A percentile compares a stretch with the other conserved stretches of the same genome.
These are phyloP conservation scores for Podila epicladia DNA, from an alignment of 192 early-diverging fungal species.

Conservation along the genomic window DNA sequence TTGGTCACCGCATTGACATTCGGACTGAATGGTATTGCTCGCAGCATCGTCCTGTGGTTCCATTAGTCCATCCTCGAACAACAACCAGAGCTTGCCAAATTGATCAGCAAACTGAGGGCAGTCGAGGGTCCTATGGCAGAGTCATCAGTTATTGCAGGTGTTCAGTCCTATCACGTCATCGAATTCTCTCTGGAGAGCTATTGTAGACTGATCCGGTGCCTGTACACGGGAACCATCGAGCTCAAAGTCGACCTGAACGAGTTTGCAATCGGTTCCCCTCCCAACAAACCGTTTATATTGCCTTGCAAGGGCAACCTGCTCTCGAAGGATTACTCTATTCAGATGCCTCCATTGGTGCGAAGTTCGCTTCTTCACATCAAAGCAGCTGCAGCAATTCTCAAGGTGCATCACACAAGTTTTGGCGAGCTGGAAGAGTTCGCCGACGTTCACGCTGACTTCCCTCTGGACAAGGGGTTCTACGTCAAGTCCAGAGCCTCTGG, in stretches of 20 bases:
- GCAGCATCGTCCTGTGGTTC: not conserved
- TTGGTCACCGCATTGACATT: no score
- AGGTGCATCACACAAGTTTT: not conserved
- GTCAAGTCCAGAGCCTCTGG: conserved; percentile 47
- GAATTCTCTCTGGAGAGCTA: not conserved
- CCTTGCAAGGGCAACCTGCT: no score
- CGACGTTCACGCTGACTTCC: no score
- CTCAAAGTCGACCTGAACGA: not conserved
- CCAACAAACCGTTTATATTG: not conserved
- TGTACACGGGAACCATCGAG: not conserved
- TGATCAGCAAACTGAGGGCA: not conserved
- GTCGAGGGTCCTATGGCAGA: not conserved
- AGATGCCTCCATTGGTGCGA: not conserved
- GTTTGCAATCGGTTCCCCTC: not conserved
- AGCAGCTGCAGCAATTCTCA: no score
- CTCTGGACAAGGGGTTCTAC: conserved; percentile 43
- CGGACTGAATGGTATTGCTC: no score
- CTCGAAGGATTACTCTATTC: not conserved
- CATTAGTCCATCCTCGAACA: not conserved
- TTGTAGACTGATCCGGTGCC: not conserved
- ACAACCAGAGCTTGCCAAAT: not conserved
- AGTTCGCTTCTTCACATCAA: no score
- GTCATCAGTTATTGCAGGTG: not conserved
- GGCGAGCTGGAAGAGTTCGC: no score
- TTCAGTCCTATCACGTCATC: not conserved